A percentile compares a stretch with the other conserved stretches of the same genome.
Conservation (phyloP, 2,329 filamentous ascomycete genomes). For the Metarhizium sp. region DNA sequence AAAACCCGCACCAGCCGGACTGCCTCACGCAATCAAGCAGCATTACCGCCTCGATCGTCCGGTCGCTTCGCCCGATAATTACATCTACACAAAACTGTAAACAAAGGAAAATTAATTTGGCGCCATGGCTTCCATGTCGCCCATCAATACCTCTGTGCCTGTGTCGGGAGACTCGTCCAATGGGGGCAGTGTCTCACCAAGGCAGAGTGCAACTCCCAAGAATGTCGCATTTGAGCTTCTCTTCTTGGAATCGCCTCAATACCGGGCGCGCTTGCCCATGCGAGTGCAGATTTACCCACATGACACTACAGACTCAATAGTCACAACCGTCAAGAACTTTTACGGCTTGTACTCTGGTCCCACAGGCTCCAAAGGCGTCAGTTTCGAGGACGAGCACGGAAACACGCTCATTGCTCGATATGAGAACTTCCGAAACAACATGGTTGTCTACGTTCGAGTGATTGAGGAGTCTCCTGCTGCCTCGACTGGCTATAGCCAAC, state of each 20-base stretch:
- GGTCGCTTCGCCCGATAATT: slow-evolving; percentile 12
- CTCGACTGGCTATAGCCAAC: slow-evolving; percentile 41
- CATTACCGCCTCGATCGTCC: slow-evolving; percentile 10
- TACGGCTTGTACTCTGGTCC: slow-evolving; percentile 83
- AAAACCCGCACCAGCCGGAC: slow-evolving; percentile 23
- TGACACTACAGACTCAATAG: slow-evolving; percentile 94
- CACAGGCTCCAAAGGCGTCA: slow-evolving; percentile 67
- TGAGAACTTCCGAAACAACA: slow-evolving; percentile 88
- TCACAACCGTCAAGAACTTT: slow-evolving; percentile 98
- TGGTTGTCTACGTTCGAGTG: slow-evolving; percentile 87
- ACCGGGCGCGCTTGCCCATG: slow-evolving; percentile 70
- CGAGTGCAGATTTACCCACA: slow-evolving; percentile 87
- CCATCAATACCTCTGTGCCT: slow-evolving; percentile 25
- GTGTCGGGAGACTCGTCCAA: slow-evolving; percentile 26
- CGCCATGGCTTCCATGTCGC: slow-evolving; percentile 38
- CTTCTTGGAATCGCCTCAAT: slow-evolving; percentile 57
- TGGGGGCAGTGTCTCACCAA: slow-evolving; percentile 37
- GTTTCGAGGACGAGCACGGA: slow-evolving; percentile 85
- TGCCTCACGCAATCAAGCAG: slow-evolving; percentile 13
- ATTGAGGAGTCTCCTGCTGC: slow-evolving; percentile 49
- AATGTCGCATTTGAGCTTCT: slow-evolving; percentile 73
- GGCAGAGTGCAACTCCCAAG: slow-evolving; percentile 47
- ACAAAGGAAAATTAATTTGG: background rate
- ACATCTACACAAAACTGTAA: slow-evolving; percentile 1
- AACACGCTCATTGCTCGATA: slow-evolving; percentile 91